phyloP scores from a whole-genome alignment of 2,329 filamentous ascomycete species.

The Fusarium sp. region DNA sequence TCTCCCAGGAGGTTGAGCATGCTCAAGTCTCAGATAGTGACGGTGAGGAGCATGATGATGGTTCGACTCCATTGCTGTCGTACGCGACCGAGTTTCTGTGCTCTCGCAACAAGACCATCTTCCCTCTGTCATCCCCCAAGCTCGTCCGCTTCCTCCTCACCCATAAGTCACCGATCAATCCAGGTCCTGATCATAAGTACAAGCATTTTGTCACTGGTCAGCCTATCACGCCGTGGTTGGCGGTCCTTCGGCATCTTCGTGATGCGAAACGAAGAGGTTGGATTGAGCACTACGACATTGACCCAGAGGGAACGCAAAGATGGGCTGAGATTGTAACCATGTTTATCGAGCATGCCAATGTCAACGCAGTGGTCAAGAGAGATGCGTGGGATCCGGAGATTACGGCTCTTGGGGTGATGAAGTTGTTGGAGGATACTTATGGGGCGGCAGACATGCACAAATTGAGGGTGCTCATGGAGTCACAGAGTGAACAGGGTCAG shows the following conservation, averaged over 20 bases:
- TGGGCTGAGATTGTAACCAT: slow-evolving; percentile 47
- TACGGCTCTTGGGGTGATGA: slow-evolving; percentile 44
- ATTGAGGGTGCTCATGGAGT: slow-evolving; percentile 25
- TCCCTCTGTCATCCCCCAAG: slow-evolving; percentile 47
- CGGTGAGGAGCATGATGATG: slow-evolving; percentile 3
- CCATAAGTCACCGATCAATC: slow-evolving; percentile 25
- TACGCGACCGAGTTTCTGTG: slow-evolving; percentile 52
- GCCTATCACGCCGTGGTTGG: slow-evolving; percentile 47
- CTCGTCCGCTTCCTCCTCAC: slow-evolving; percentile 46
- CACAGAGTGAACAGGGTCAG: background rate
- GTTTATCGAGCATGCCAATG: slow-evolving; percentile 46
- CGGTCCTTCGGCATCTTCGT: slow-evolving; percentile 47
- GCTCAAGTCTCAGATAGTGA: background rate
- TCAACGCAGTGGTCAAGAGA: slow-evolving; percentile 39
- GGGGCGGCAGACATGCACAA: slow-evolving; percentile 31
- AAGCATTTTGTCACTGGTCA: slow-evolving; percentile 39
- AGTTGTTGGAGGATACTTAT: slow-evolving; percentile 45
- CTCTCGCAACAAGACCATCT: slow-evolving; percentile 51
- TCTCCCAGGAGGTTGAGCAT: slow-evolving; percentile 37
- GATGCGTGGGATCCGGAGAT: slow-evolving; percentile 49
- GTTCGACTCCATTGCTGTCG: slow-evolving; percentile 47
- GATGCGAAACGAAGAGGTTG: slow-evolving; percentile 47
- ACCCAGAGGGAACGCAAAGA: slow-evolving; percentile 43
- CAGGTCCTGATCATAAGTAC: slow-evolving; percentile 36
- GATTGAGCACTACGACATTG: slow-evolving; percentile 48